phyloP scores from a whole-genome alignment of 176 grass and related monocot species.

The Oryza meridionalis region DNA sequence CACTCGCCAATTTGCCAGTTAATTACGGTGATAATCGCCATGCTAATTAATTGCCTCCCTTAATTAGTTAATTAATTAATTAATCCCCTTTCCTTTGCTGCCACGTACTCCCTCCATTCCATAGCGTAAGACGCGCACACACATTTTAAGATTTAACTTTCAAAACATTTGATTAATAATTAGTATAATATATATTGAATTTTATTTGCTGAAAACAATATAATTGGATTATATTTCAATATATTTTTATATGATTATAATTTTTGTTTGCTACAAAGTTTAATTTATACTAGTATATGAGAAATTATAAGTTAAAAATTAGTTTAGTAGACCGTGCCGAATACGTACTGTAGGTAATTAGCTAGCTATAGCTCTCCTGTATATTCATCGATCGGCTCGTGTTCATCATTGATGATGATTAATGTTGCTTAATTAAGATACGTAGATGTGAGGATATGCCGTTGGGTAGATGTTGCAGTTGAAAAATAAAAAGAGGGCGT shows the following conservation, averaged over 20 bases:
- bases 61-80: neutral
- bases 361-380: neutral
- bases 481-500: neutral
- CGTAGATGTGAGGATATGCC: neutral
- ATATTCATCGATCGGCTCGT: neutral
- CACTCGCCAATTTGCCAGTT: slow-evolving; percentile 12
- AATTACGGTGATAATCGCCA: neutral
- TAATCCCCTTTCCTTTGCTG: slow-evolving; percentile 26
- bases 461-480: neutral
- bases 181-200: too few species aligned
- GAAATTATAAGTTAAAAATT: too few species aligned
- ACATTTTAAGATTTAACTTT: too few species aligned
- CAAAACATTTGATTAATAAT: too few species aligned
- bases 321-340: too few species aligned
- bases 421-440: neutral
- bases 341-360: neutral
- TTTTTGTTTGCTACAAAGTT: too few species aligned
- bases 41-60: slow-evolving; percentile 1
- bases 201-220: too few species aligned
- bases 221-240: too few species aligned
- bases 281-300: too few species aligned
- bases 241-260: too few species aligned
- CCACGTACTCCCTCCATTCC: neutral
- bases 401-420: neutral
- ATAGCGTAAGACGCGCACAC: too few species aligned